Conservation (phyloP, 371 early-diverging fungal species). For the Basidiobolus meristosporus region DNA sequence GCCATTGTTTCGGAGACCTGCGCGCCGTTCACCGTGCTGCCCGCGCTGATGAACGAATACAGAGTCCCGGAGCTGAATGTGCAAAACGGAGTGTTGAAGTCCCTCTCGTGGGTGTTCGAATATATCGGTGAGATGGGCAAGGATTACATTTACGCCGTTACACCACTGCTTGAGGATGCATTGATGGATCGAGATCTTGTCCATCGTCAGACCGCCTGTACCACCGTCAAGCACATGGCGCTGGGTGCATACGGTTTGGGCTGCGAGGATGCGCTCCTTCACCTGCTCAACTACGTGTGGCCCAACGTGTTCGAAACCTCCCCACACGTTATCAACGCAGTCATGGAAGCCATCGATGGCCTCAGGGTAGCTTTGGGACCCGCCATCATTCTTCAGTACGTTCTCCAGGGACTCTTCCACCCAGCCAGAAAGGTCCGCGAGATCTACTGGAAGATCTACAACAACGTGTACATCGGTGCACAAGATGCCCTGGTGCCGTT, state of each 20-base stretch:
- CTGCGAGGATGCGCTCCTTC: constrained; percentile 84
- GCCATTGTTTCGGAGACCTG: constrained; percentile 88
- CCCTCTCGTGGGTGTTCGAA: constrained; percentile 89
- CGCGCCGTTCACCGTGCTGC: constrained; percentile 92
- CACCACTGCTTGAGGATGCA: constrained; percentile 91
- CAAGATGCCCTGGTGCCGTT: constrained; percentile 83
- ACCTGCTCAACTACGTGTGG: constrained; percentile 91
- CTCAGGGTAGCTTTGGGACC: constrained; percentile 81
- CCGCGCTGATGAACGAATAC: constrained; percentile 97
- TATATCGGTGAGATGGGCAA: constrained; percentile 94
- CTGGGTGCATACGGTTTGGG: constrained; percentile 79
- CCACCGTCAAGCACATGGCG: constrained; percentile 77
- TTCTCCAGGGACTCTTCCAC: constrained; percentile 91
- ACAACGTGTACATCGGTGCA: constrained; percentile 77
- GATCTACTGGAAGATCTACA: constrained; percentile 95
- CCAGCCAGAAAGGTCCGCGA: constrained; percentile 91
- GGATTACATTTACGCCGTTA: constrained; percentile 89
- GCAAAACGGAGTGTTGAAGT: constrained; percentile 94
- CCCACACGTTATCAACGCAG: constrained; percentile 92
- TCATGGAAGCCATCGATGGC: constrained; percentile 92
- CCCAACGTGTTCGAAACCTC: constrained; percentile 95
- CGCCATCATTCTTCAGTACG: constrained; percentile 63
- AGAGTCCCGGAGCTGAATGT: constrained; percentile 94
- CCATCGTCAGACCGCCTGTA: constrained; percentile 91
- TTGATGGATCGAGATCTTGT: constrained; percentile 94